Base-by-base conservation (phyloP, 768 basidiomycete species). In the Mycena galopus region DNA sequence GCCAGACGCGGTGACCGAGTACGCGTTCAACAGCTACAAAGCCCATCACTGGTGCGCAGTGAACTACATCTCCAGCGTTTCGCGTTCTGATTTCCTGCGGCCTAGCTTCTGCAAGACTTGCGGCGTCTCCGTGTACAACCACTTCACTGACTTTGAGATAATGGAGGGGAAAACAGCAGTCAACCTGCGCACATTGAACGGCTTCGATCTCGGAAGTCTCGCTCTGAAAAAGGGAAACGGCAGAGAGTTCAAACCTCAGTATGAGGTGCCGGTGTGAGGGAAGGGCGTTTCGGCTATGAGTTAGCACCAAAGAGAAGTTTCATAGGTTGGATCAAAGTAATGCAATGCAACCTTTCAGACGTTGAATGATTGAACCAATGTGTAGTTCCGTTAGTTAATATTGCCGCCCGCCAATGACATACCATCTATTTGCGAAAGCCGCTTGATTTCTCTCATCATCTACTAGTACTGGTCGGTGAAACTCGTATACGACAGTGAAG, bases 101-200 rank as follows among this genome's bases (percentile, higher is more conserved):
- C 55, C 39, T 58, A 57, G 65, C 53, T 66, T 66, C 55, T 66
- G 65, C 25, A 66, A 66, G 65, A 56, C 37, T 7, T 66, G 65
- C 37, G 65, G 65, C 19, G 53, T 57, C 53, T 37, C 65, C n/a
- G 29, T 66, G 12, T 66, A 56, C 55, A 33, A 16, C 27, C 25
- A 42, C 37, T 57, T 57, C 35, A 51, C 30, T 33, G 47, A 53
- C 47, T 35, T 50, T 21, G 65, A 53, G 47, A 37, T 4, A 29
- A 33, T 47, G 44, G 50, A 30, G 44, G 44, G 29, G n/a, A 47
- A 51, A 30, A 63, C 44, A 47, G 62, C 62, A 32, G 30, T 47
- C 44, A 63, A 63, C 47, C 32, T 63, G 44, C 62, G 59, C 59
- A 61, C 59, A 61, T 25, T 61, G 39, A 39, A 61, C 27, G 59